These are phyloP conservation scores for Blepharisma stoltei DNA, from an alignment of 73 alveolate species.

Conservation along the genomic window DNA sequence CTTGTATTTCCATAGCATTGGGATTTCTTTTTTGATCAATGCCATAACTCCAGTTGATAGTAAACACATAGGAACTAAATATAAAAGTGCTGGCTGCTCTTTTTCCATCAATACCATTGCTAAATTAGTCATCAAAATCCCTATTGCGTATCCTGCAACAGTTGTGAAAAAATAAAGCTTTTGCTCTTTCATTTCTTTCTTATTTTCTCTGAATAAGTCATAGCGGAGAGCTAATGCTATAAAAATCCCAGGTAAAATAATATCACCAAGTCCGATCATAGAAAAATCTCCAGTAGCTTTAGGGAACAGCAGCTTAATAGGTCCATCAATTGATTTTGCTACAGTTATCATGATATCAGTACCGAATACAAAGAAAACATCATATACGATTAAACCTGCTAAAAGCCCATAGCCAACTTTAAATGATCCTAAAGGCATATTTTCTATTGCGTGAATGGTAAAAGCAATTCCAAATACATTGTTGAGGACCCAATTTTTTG, in stretches of 20 bases:
- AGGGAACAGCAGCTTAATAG: slow-evolving; percentile 93
- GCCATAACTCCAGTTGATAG: slow-evolving; percentile 70
- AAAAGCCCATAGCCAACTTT: slow-evolving; percentile 62
- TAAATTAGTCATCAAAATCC: slow-evolving; percentile 75
- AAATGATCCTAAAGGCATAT: slow-evolving; percentile 72
- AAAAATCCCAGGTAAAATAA: slow-evolving; percentile 96
- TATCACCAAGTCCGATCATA: slow-evolving; percentile 98
- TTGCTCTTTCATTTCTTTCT: slow-evolving; percentile 38
- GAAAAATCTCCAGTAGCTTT: slow-evolving; percentile 62
- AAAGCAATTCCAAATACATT: slow-evolving; percentile 90
- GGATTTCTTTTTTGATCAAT: slow-evolving; percentile 60
- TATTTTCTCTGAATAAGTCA: slow-evolving; percentile 71
- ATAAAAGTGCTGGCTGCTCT: slow-evolving; percentile 97
- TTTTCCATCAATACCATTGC: slow-evolving; percentile 84
- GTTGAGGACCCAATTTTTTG: slow-evolving; percentile 80
- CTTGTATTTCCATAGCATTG: slow-evolving; percentile 59
- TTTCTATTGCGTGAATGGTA: slow-evolving; percentile 76
- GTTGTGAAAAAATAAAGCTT: slow-evolving; percentile 74
- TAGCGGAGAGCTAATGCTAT: slow-evolving; percentile 86
- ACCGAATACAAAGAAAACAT: slow-evolving; percentile 96
- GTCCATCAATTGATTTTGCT: slow-evolving; percentile 93
- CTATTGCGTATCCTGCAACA: slow-evolving; percentile 79
- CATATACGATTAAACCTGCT: slow-evolving; percentile 89
- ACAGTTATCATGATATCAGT: slow-evolving; percentile 98
- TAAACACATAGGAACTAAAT: slow-evolving; percentile 89